Evolutionary conservation across 208 protist species (phyloP).

Genomic region (Strigomonas culicis): DNA sequence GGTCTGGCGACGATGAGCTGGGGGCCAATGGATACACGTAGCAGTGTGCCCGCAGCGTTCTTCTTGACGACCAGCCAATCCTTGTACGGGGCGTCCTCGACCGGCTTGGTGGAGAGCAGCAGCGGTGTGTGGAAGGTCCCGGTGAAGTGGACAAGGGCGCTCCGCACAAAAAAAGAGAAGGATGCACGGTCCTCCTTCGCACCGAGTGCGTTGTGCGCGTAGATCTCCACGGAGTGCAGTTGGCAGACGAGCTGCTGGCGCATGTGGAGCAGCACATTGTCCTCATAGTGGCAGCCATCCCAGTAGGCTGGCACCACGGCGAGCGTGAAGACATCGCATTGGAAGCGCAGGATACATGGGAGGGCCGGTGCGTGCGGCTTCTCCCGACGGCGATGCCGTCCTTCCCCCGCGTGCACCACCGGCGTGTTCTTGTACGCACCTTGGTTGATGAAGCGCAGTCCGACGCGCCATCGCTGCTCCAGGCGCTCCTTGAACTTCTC

Average conservation of each 20-base stretch:
- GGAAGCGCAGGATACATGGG: constrained; percentile 5
- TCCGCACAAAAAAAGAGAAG: constrained; percentile 42
- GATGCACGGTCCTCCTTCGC: constrained; percentile 28
- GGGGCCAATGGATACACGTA: constrained; percentile 30
- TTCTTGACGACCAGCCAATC: constrained; percentile 52
- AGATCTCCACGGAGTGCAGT: constrained; percentile 14
- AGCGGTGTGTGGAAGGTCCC: constrained; percentile 50
- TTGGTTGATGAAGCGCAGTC: background rate
- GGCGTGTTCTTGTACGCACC: background rate
- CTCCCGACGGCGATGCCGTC: background rate
- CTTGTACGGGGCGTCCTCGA: constrained; percentile 13
- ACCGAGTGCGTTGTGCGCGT: constrained; percentile 14
- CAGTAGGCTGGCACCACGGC: constrained; percentile 18
- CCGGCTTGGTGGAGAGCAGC: constrained; percentile 30
- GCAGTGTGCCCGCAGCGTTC: constrained; percentile 45
- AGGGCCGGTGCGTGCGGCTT: background rate
- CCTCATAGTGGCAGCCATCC: background rate
- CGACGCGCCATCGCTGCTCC: background rate
- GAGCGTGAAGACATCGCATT: constrained; percentile 3
- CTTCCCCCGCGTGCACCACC: background rate
- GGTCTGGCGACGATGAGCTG: constrained; percentile 45
- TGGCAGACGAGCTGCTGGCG: constrained; percentile 21
- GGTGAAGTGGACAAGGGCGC: constrained; percentile 28
- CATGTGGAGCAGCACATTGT: constrained; percentile 20
- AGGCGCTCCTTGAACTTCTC: background rate